Percentiles rank a stretch among this genome's conserved stretches.
phyloP scores from a whole-genome alignment of 495 filamentous ascomycete genomes.

The Filosporella fistucella region DNA sequence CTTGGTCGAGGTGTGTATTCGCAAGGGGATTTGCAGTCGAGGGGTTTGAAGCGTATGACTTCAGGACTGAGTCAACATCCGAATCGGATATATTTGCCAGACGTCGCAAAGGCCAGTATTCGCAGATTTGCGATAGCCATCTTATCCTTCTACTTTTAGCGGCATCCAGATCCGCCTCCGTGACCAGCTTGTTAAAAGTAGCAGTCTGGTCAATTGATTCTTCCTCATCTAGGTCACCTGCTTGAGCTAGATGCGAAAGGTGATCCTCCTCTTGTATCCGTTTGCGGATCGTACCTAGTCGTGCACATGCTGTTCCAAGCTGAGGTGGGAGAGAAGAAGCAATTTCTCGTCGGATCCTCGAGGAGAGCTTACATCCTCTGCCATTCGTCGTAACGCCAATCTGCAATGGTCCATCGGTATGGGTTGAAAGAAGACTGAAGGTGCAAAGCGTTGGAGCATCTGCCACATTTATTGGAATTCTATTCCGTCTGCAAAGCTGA shows the following conservation, averaged over 20 bases:
- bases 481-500: conserved; percentile 65
- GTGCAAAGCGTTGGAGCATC: conserved; percentile 86
- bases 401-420: conserved; percentile 87
- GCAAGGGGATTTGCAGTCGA: conserved; percentile 6
- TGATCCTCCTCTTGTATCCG: conserved; percentile 79
- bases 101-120: conserved; percentile 91
- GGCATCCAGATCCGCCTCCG: conserved; percentile 66
- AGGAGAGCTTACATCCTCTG: conserved; percentile 89
- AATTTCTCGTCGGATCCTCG: conserved; percentile 85
- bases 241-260: conserved; percentile 35
- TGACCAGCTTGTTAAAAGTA: conserved; percentile 77
- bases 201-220: conserved; percentile 80
- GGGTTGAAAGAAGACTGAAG: conserved; percentile 83
- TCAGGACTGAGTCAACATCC: conserved; percentile 70
- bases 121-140: conserved; percentile 94
- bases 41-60: conserved; percentile 48
- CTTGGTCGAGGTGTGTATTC: conserved; percentile 6
- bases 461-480: conserved; percentile 90
- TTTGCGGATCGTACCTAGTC: conserved; percentile 71
- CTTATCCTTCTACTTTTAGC: conserved; percentile 78
- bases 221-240: conserved; percentile 63
- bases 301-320: conserved; percentile 78
- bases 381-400: conserved; percentile 96
- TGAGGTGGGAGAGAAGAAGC: conserved; percentile 69
- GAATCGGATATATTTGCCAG: conserved; percentile 73